These are phyloP conservation scores for Ophiostoma novo-ulmi DNA, from an alignment of 2,329 filamentous ascomycete species.

Conservation along the genomic window DNA sequence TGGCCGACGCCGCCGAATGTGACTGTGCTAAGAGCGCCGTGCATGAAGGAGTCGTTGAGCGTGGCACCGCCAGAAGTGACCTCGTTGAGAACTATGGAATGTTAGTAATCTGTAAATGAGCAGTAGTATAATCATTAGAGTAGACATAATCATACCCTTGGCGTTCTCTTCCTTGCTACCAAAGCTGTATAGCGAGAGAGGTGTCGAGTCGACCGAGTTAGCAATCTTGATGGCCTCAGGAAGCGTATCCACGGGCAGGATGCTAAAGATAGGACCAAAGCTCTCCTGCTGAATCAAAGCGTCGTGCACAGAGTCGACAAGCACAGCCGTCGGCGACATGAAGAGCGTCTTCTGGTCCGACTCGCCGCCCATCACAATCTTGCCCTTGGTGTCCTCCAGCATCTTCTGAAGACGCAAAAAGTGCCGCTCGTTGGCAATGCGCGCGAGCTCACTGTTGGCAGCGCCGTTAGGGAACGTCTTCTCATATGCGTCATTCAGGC, in stretches of 20 bases:
- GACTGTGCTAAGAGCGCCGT: constrained; percentile 60
- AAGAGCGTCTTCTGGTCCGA: constrained; percentile 75
- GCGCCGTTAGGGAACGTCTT: constrained; percentile 82
- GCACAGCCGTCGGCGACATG: constrained; percentile 90
- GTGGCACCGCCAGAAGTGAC: constrained; percentile 64
- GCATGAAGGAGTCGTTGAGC: constrained; percentile 52
- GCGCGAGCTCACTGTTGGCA: constrained; percentile 71
- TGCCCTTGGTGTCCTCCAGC: constrained; percentile 77
- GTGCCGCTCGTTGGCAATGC: constrained; percentile 74
- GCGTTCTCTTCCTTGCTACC: constrained; percentile 73
- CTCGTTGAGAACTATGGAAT: constrained; percentile 48
- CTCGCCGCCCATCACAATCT: constrained; percentile 80
- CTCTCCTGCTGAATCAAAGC: constrained; percentile 76
- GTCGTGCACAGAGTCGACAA: constrained; percentile 70
- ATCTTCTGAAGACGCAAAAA: constrained; percentile 83
- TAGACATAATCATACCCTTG: constrained; percentile 47
- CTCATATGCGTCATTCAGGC: constrained; percentile 64
- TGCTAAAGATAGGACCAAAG: constrained; percentile 87
- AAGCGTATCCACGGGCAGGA: constrained; percentile 72
- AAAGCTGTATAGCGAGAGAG: constrained; percentile 79
- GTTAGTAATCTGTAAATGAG: background rate
- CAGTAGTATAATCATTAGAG: background rate
- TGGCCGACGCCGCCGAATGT: constrained; percentile 80
- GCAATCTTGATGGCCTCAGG: constrained; percentile 80
- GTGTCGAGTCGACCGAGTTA: constrained; percentile 75